Evolutionary conservation across 495 filamentous ascomycete genomes (phyloP).

Genomic region (Aspergillus panamensis): DNA sequence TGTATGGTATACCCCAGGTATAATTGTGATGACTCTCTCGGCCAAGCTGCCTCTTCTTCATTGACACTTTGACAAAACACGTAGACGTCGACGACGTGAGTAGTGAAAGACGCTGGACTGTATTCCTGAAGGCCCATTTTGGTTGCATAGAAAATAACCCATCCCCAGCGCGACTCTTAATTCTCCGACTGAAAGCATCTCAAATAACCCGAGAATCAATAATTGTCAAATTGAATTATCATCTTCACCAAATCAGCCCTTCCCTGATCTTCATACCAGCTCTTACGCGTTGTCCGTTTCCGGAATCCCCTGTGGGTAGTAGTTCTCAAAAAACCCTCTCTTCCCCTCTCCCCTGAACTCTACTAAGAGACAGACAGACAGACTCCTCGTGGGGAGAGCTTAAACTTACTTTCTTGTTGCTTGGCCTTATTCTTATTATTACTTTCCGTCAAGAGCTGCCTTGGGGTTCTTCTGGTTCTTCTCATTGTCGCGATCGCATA

Average conservation of each 20-base stretch:
- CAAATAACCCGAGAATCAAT: too few relatives aligned
- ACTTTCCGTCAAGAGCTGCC: too few relatives aligned
- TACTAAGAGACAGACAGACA: background rate
- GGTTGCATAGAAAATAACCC: too few relatives aligned
- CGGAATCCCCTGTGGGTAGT: background rate
- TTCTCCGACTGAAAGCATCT: too few relatives aligned
- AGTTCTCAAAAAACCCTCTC: background rate
- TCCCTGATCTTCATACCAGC: background rate
- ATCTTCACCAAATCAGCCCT: too few relatives aligned
- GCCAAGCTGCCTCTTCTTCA: background rate
- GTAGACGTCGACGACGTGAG: background rate
- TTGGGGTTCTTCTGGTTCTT: background rate
- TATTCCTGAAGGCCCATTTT: too few relatives aligned
- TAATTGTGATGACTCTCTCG: background rate
- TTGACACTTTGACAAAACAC: background rate
- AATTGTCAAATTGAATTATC: too few relatives aligned
- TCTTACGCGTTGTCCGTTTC: constrained; percentile 3
- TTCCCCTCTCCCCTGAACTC: background rate
- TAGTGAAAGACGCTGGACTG: too few relatives aligned
- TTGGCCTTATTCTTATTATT: background rate
- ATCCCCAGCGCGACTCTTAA: too few relatives aligned
- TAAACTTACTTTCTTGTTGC: background rate
- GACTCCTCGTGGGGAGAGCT: background rate
- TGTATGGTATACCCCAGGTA: background rate
- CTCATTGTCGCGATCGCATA: background rate